These are phyloP conservation scores for Nigrospora osmanthi DNA, from an alignment of 2,329 filamentous ascomycete genomes.

Conservation along the genomic window DNA sequence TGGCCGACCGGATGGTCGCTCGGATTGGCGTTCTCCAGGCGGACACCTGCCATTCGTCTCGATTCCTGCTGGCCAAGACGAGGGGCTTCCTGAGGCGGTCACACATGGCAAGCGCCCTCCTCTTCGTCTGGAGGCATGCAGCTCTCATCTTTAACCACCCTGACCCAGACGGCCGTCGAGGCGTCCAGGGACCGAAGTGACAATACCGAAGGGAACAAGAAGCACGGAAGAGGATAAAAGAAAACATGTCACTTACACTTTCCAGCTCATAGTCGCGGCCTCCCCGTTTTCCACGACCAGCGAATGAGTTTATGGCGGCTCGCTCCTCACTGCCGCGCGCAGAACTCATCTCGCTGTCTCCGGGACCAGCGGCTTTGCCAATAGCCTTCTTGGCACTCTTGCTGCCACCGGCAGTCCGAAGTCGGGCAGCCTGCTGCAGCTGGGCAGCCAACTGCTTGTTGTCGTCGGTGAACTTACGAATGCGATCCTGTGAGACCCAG, in stretches of 20 bases:
- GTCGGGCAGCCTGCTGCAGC: conserved; percentile 48
- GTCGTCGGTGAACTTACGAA: conserved; percentile 90
- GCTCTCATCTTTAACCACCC: too few relatives aligned
- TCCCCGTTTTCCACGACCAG: conserved; percentile 62
- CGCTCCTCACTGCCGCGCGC: conserved; percentile 73
- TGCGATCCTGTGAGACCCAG: conserved; percentile 89
- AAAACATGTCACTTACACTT: conserved; percentile 50
- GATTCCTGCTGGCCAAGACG: too few relatives aligned
- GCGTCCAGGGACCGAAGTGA: too few relatives aligned
- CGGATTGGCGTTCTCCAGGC: too few relatives aligned
- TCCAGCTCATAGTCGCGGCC: conserved; percentile 77
- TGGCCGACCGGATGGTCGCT: too few relatives aligned
- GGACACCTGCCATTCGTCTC: too few relatives aligned
- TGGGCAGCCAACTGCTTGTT: conserved; percentile 82
- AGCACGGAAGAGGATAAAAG: conserved; percentile 8
- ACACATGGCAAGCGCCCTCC: too few relatives aligned
- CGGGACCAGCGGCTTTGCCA: conserved; percentile 31
- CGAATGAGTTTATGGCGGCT: conserved; percentile 50
- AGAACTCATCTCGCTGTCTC: conserved; percentile 53
- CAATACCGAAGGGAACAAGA: background rate
- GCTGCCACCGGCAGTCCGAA: conserved; percentile 18
- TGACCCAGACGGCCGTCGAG: too few relatives aligned
- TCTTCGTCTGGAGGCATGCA: too few relatives aligned
- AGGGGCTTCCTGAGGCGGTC: too few relatives aligned
- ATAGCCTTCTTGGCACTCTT: conserved; percentile 39